Conservation (phyloP, 208 protist species). For the Acanthamoeba culbertsoni region DNA sequence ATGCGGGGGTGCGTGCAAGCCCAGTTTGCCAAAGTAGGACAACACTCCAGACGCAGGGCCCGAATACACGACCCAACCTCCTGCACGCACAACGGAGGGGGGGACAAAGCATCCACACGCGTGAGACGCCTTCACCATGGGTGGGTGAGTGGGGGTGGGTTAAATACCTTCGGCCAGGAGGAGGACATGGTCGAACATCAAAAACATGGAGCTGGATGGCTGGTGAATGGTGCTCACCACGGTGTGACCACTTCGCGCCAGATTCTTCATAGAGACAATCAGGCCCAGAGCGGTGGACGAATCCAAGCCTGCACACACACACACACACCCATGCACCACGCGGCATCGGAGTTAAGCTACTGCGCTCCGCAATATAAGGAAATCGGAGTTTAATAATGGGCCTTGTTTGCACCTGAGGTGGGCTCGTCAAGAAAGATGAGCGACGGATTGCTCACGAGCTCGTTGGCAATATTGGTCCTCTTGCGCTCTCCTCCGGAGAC, state of each 20-base stretch:
- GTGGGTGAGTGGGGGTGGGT: not conserved
- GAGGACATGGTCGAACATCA: slow-evolving; percentile 69
- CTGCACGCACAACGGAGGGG: not conserved
- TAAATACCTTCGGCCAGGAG: slow-evolving; percentile 54
- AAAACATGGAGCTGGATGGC: slow-evolving; percentile 86
- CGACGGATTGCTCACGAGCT: slow-evolving; percentile 69
- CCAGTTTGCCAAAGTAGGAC: slow-evolving; percentile 41
- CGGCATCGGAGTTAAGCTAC: too few relatives aligned
- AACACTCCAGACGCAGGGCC: not conserved
- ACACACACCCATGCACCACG: too few relatives aligned
- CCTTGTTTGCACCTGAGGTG: slow-evolving; percentile 55
- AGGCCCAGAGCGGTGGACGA: slow-evolving; percentile 86
- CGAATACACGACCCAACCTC: slow-evolving; percentile 36
- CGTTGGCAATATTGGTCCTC: slow-evolving; percentile 76
- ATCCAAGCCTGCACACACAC: slow-evolving; percentile 80
- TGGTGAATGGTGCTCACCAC: slow-evolving; percentile 93
- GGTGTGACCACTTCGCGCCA: slow-evolving; percentile 85
- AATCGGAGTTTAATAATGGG: not conserved
- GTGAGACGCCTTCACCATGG: too few relatives aligned
- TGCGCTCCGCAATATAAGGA: not conserved
- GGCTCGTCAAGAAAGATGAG: slow-evolving; percentile 77
- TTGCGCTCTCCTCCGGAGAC: slow-evolving; percentile 73
- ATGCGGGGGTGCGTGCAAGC: not conserved
- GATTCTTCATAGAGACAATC: slow-evolving; percentile 83
- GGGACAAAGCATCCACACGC: too few relatives aligned